Evolutionary conservation across 2,329 filamentous ascomycete genomes (phyloP), one percentile per base, ranked within the genome.

Genomic region (Phyllosticta citrichinensis): DNA sequence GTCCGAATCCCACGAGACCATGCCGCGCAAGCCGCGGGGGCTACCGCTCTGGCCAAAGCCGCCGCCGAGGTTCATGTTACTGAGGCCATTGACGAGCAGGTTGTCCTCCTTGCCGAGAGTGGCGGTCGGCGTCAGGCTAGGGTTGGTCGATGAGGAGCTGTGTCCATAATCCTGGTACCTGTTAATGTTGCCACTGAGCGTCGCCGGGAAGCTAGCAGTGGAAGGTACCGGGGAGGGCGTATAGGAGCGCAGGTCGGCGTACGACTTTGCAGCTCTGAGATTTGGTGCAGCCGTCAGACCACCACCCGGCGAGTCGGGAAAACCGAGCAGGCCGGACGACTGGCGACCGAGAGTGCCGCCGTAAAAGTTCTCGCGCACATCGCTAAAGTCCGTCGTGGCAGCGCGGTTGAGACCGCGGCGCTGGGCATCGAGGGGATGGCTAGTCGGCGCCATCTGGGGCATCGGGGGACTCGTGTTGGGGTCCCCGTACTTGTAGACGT

Each of bases 321-420:
- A 77, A 12, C 92, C 89, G 47, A 97, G 80, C n/a, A 92, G 91
- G 30, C 82, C 83, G 12, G 89, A 89, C 27, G 87, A 87, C 66
- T 93, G 90, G 65, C 93, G 86, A 22, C 89, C 87, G 62, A 96
- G 82, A 2, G 88, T 83, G 68, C 86, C 84, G 63, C 86, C 86
- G 65, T 91, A 93, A 65, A 87, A 87, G 65, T 83, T 85, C 20
- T 86, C 86, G 59, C 89, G 83, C 57, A 89, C 85, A 64, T 91
- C 88, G 65, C 89, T 91, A 74, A 97, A 97, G 74, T 97, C 94
- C 66, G 95, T 96, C 2, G 94, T 97, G n/a, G 94, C 94, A 17
- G 94, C 92, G 64, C 94, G 87, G 77, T 91, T 96, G 40, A 99
- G 79, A 4, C 87, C 88, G 63, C 93, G 88, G 66, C 93, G 87